Percentiles rank a stretch among this genome's conserved stretches.
Conservation (phyloP, 2,329 filamentous ascomycete species). For the Corinectria fuckeliana region DNA sequence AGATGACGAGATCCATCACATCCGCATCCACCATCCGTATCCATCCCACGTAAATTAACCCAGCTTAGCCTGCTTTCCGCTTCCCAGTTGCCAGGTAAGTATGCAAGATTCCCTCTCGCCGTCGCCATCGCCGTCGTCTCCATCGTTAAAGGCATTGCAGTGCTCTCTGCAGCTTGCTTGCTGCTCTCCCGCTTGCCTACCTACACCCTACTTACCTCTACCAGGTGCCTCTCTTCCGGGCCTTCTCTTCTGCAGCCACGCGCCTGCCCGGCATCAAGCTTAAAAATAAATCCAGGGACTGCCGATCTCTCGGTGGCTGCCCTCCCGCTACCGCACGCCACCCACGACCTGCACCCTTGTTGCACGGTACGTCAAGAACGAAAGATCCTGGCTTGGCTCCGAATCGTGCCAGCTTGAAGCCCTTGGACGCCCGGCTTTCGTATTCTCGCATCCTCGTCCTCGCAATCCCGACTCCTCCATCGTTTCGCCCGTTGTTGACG, state of each 20-base stretch:
- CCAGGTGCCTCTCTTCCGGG: too few species aligned
- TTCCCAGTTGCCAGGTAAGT: not conserved
- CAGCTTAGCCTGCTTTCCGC: not conserved
- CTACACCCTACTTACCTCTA: too few species aligned
- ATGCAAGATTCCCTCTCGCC: not conserved
- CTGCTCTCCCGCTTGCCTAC: not conserved
- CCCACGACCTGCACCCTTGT: not conserved
- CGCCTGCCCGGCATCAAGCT: not conserved
- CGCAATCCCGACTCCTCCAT: not conserved
- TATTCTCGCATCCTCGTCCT: not conserved
- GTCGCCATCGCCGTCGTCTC: not conserved
- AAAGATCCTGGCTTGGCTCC: not conserved
- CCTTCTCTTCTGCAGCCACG: constrained; percentile 1
- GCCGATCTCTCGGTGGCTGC: constrained; percentile 12
- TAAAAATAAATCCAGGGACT: constrained; percentile 14
- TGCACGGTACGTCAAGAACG: constrained; percentile 5
- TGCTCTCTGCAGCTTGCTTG: not conserved
- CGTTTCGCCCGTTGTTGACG: not conserved
- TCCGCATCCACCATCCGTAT: constrained; percentile 6
- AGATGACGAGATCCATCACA: constrained; percentile 13
- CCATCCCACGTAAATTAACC: constrained; percentile 2
- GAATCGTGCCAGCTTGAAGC: not conserved
- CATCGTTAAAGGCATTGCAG: not conserved
- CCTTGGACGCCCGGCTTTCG: not conserved
- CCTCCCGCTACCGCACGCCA: constrained; percentile 19